phyloP scores from a whole-genome alignment of 1,284 basidiomycete genomes.

The Anthracocystis panici-leucophaei region DNA sequence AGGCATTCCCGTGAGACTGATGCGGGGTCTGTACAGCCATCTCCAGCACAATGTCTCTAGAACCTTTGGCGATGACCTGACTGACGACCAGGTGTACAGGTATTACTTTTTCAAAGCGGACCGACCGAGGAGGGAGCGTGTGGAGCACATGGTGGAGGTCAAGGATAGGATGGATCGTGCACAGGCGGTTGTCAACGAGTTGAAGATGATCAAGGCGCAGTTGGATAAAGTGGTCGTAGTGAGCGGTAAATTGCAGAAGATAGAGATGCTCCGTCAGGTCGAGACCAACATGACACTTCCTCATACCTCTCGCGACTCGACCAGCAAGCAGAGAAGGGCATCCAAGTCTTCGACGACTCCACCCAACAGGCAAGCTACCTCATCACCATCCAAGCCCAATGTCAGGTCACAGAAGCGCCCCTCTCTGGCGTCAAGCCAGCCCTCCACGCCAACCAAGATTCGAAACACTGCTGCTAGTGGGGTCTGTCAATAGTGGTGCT shows the following conservation, averaged over 20 bases:
- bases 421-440: not conserved
- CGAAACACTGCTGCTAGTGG: not conserved
- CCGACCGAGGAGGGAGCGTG: conserved; percentile 13
- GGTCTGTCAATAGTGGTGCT: not conserved
- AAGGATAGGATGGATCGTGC: not conserved
- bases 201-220: conserved; percentile 1
- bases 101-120: conserved; percentile 25
- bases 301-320: not conserved
- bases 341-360: not conserved
- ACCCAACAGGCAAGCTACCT: not conserved
- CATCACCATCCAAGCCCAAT: not conserved
- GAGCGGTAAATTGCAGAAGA: not conserved
- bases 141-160: conserved; percentile 2
- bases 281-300: not conserved
- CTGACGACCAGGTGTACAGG: conserved; percentile 20
- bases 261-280: not conserved
- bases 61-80: not conserved
- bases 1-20: conserved; percentile 5
- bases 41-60: conserved; percentile 2
- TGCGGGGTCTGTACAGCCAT: conserved; percentile 12
- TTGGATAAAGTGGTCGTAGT: not conserved
- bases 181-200: not conserved
- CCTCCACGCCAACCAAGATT: conserved; percentile 1
- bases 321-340: not conserved
- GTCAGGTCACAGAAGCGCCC: not conserved